Evolutionary conservation across 2,329 filamentous ascomycete species (phyloP), one percentile per base, ranked within the genome.

Genomic region (Hypoxylon sp.): DNA sequence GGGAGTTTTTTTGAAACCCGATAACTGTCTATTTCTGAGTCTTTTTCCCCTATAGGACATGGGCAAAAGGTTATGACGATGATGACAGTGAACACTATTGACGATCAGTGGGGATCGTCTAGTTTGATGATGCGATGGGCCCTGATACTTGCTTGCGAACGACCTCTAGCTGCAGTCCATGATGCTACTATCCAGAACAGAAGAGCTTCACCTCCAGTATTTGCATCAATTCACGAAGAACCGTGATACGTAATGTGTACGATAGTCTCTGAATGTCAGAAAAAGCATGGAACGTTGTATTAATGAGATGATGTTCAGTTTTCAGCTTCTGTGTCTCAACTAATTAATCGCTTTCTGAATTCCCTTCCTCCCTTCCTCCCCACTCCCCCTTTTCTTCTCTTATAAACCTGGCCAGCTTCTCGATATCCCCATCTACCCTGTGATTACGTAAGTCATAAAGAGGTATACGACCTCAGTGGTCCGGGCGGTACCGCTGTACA

Each of bases 1-100:
- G 21, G 52, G 41, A 6, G 23, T 23, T 58, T 36, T 36, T 43
- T 38, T 43, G 30, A 23, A 14, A 48, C 21, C 1, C 32, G 55
- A 25, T 25, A 36, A 36, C 30, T 38, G 41, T 17, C 43, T 41
- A 25, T 50, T 43, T 17, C 19, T 21, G 25, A 45, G 19, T 57
- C 21, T 59, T 58, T 58, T 58, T 28, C 21, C 43, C 19, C 13
- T 10, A 34, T 25, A 2, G 21, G 7, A 34, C 11, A 17, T 13
- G 30, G 17, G 28, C 21, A 46, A 45, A 45, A 45, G 43, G 49
- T 25, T 43, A 21, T 21, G 45, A 46, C 19, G 10, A 30, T 19
- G 32, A 52, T 30, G 19, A 52, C n/a, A 23, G 19, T 41, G n/a
- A 28, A 21, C 19, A 6, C 10, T n/a, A 38, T 9, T 38, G 32